Conservation (phyloP, 2,329 filamentous ascomycete genomes). For the Neofusicoccum sp. region DNA sequence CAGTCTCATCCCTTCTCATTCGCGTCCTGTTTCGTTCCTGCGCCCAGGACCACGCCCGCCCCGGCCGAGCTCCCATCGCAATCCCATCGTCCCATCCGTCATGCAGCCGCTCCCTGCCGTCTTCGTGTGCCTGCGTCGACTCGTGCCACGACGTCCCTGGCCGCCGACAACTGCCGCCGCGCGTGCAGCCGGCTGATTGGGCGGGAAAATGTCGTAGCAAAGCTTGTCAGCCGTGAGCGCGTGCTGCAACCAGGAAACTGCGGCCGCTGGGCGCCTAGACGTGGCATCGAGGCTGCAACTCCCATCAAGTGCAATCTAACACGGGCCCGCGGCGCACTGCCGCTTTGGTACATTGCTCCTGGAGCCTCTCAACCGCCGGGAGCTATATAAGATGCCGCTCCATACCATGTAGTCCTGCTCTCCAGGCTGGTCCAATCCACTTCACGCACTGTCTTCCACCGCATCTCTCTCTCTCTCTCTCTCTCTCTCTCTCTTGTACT, state of each 20-base stretch:
- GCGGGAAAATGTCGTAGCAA: neutral
- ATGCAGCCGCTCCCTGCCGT: neutral
- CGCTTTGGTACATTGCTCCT: slow-evolving; percentile 6
- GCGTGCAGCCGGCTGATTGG: slow-evolving; percentile 6
- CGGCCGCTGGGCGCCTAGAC: slow-evolving; percentile 5
- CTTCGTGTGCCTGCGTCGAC: slow-evolving; percentile 10
- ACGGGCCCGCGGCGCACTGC: slow-evolving; percentile 4
- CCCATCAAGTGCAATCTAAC: slow-evolving; percentile 18
- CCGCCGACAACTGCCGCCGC: neutral
- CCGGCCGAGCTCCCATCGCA: neutral
- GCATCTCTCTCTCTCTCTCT: slow-evolving; percentile 8
- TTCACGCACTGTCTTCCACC: slow-evolving; percentile 19
- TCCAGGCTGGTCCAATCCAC: slow-evolving; percentile 20
- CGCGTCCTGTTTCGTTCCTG: neutral
- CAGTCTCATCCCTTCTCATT: neutral
- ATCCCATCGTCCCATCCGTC: neutral
- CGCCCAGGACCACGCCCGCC: neutral
- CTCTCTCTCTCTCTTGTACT: neutral
- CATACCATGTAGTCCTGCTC: slow-evolving; percentile 9
- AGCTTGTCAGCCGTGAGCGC: slow-evolving; percentile 1
- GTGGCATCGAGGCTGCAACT: slow-evolving; percentile 10
- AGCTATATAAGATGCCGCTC: slow-evolving; percentile 5
- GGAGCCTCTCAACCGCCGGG: slow-evolving; percentile 1
- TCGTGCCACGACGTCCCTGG: slow-evolving; percentile 5
- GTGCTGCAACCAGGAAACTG: slow-evolving; percentile 14